Percentiles rank a stretch among this genome's conserved stretches.
Evolutionary conservation across 1,139 yeast species (phyloP).

Genomic region (Debaryomyces fabryi): DNA sequence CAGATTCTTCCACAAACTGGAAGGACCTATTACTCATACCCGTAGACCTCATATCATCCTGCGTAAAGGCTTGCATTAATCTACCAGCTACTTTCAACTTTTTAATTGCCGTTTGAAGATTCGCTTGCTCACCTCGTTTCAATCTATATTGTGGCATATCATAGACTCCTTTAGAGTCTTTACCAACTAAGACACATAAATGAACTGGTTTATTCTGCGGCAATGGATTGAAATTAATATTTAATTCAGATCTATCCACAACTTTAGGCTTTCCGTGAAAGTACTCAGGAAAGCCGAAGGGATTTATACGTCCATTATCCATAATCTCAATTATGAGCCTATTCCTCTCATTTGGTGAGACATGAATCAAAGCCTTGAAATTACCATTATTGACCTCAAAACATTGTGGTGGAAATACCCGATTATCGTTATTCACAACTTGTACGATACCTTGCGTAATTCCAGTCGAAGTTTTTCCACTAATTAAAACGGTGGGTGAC

Average conservation of each 20-base stretch:
- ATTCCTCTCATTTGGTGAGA: conserved; percentile 64
- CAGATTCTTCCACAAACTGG: conserved; percentile 70
- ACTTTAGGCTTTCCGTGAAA: conserved; percentile 20
- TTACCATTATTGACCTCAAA: conserved; percentile 69
- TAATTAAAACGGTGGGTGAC: conserved; percentile 44
- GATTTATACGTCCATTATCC: conserved; percentile 29
- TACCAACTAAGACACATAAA: conserved; percentile 73
- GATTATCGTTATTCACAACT: conserved; percentile 42
- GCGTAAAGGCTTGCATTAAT: conserved; percentile 90
- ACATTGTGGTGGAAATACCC: conserved; percentile 67
- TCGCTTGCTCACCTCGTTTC: conserved; percentile 62
- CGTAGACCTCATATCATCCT: conserved; percentile 81
- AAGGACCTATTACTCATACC: conserved; percentile 84
- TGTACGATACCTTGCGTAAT: conserved; percentile 30
- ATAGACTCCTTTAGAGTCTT: conserved; percentile 70
- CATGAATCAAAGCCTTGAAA: conserved; percentile 75
- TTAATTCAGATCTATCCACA: conserved; percentile 29
- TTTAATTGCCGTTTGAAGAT: conserved; percentile 71
- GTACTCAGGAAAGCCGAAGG: conserved; percentile 34
- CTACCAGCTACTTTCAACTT: conserved; percentile 85
- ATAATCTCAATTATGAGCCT: conserved; percentile 33
- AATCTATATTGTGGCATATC: conserved; percentile 69
- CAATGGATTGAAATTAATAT: conserved; percentile 59
- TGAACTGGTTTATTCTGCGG: conserved; percentile 78
- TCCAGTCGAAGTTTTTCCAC: conserved; percentile 30